Evolutionary conservation across 2,329 filamentous ascomycete species (phyloP).

Genomic region (Drechslerella stenobrocha): DNA sequence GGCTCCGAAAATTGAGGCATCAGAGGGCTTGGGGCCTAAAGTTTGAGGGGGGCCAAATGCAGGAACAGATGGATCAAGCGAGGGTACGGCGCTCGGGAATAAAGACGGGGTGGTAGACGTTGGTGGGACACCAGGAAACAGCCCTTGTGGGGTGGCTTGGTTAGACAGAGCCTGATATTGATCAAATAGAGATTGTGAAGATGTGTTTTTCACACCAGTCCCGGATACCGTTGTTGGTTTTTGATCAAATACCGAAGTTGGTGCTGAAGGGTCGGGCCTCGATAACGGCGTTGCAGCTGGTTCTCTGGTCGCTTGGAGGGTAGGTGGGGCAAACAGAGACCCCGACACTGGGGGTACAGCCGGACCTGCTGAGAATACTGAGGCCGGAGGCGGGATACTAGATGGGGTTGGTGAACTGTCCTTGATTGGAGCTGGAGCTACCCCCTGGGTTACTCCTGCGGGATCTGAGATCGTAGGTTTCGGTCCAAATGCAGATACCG

Average conservation of each 20-base stretch:
- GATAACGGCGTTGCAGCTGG: slow-evolving; percentile 16
- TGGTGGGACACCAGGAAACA: background rate
- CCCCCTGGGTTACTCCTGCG: background rate
- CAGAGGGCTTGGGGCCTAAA: slow-evolving; percentile 14
- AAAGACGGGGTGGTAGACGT: background rate
- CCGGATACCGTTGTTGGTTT: slow-evolving; percentile 1
- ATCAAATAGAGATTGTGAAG: slow-evolving; percentile 26
- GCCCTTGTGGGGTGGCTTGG: slow-evolving; percentile 8
- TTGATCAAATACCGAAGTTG: slow-evolving; percentile 12
- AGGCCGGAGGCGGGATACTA: slow-evolving; percentile 9
- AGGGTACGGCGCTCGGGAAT: background rate
- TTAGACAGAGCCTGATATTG: slow-evolving; percentile 2
- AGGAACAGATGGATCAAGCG: slow-evolving; percentile 21
- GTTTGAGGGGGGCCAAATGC: slow-evolving; percentile 19
- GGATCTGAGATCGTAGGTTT: slow-evolving; percentile 8
- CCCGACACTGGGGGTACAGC: slow-evolving; percentile 3
- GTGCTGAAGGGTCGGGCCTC: slow-evolving; percentile 13
- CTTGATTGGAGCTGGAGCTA: slow-evolving; percentile 9
- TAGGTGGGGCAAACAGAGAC: slow-evolving; percentile 10
- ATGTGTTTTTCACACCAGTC: slow-evolving; percentile 7
- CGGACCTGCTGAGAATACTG: slow-evolving; percentile 13
- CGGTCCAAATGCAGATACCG: slow-evolving; percentile 18
- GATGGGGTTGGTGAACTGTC: no score
- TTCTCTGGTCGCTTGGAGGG: background rate
- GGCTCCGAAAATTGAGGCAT: slow-evolving; percentile 13